Evolutionary conservation across 2,329 filamentous ascomycete species (phyloP), one percentile per base, ranked within the genome.

Genomic region (Xylariomycetidae sp.): DNA sequence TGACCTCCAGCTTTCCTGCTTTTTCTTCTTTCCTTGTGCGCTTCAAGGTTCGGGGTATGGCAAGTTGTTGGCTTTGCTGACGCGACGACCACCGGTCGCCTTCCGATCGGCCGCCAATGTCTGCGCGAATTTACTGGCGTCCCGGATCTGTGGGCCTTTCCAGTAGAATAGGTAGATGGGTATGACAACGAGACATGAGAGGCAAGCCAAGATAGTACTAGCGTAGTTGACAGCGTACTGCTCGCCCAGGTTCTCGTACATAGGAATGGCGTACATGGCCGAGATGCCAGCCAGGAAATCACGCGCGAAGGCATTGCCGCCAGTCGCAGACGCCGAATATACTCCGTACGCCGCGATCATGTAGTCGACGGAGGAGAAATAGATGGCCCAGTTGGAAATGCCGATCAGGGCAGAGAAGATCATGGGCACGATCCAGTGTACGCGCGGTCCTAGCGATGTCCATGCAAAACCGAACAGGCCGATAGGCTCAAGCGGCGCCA

Each of bases 341-440:
- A 31, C 29, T 16, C 29, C 29, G 29, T 31, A 31, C 6, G 29
- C 29, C 6, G 29, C 29, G 6, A 31, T 15, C 6, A 15, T 31
- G 29, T 31, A 31, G 29, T 31, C 29, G 29, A 31, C 16, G 16
- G 29, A 31, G 16, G 29, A 31, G 7, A n/a, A 15, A 18, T 31
- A 31, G 29, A 31, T 20, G 16, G 29, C 12, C 10, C 16, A 31
- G 29, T 31, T 31, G 16, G 29, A 16, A 13, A 31, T 18, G 16
- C 29, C 29, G 29, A 31, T 15, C 15, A 31, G 29, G 16, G 15
- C 10, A 18, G 16, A 20, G 17, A 31, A 31, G 29, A 31, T 31
- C 29, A 31, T 31, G 6, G 29, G 29, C 6, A 15, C 29, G 16
- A 31, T 31, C 29, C 29, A 31, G 29, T 31, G 29, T 5, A 31